A percentile compares a stretch with the other conserved stretches of the same genome.
phyloP scores from a whole-genome alignment of 345 rosid species.

The Trapa incisa region DNA sequence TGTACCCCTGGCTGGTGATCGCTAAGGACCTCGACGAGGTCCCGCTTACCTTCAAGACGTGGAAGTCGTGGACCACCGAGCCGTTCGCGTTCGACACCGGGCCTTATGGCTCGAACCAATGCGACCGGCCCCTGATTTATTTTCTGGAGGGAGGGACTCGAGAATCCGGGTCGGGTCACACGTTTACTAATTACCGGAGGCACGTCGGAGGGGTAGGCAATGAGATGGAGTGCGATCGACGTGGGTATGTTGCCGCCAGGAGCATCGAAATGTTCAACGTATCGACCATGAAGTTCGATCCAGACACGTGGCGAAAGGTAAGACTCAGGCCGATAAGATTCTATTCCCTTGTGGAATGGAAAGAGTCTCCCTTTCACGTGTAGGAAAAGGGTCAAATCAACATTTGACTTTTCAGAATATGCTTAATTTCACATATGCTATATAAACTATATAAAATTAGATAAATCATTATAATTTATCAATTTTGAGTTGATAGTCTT shows the following conservation, averaged over 20 bases:
- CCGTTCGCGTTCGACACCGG: conserved; percentile 73
- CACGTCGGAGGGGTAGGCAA: conserved; percentile 7
- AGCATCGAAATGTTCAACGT: conserved; percentile 34
- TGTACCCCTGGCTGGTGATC: conserved; percentile 41
- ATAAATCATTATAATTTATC: too few relatives aligned
- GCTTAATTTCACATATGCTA: too few relatives aligned
- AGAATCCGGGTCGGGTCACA: conserved; percentile 17
- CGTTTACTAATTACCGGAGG: conserved; percentile 41
- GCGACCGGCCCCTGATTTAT: conserved; percentile 50
- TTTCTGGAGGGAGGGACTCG: conserved; percentile 44
- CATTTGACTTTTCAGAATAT: not conserved
- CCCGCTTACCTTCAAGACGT: conserved; percentile 48
- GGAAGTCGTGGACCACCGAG: conserved; percentile 50
- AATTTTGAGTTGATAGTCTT: too few relatives aligned
- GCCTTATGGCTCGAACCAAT: conserved; percentile 34
- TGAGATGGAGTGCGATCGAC: conserved; percentile 22
- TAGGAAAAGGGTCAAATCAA: not conserved
- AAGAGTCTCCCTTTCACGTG: not conserved
- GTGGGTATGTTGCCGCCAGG: conserved; percentile 22
- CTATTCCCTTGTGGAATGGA: not conserved
- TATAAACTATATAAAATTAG: too few relatives aligned
- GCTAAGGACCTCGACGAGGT: conserved; percentile 56
- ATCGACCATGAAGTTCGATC: conserved; percentile 26
- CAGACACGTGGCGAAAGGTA: conserved; percentile 57
- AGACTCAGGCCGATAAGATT: not conserved